Evolutionary conservation across 176 grass and related monocot genomes (phyloP), one percentile per base, ranked within the genome.

Genomic region (Panicum miliaceum): DNA sequence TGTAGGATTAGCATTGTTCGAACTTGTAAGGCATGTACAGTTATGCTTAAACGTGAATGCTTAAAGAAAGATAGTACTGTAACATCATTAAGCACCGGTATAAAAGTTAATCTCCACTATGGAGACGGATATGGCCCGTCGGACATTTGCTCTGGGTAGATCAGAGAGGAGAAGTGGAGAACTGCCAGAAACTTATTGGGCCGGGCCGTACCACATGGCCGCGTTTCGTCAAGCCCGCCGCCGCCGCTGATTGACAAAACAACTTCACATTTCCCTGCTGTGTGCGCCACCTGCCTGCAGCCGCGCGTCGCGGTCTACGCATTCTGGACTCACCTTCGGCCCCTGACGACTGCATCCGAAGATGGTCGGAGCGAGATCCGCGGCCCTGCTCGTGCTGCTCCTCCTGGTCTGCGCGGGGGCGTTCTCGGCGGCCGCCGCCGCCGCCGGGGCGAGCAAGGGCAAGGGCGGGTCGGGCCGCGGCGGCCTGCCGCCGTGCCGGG

Each of bases 401-500:
- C 58, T 90, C 41, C 71, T 87, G 40, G 27, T 73, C 51, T 87
- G 56, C 85, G 59, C 62, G 0, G 40, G 71, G 7, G 48, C 56
- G 7, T 65, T 81, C 47, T 26, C 71, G 25, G 63, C 18, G 11
- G 7, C 80, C 3, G 20, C 87, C 2, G 46, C 70, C 15, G 75
- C 57, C 23, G 22, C 79, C 8, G 78, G 50, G 61, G 64, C 71
- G 27, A 78, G 57, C 23, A 81, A 35, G 20, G 75, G 64, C 23
- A 81, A 35, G 20, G 36, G 18, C 8, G 52, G 70, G 12, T 64
- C 68, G 4, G 59, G 8, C 16, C 53, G 19, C 58, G 35, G 12
- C 42, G 73, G 65, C 3, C 66, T 42, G 45, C 54, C 57, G 76
- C 67, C 25, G 22, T 97, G 92, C 88, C 60, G 46, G 46, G 95